These are phyloP conservation scores for Aspergillus ustus DNA, from an alignment of 2,329 filamentous ascomycete species.

Conservation along the genomic window DNA sequence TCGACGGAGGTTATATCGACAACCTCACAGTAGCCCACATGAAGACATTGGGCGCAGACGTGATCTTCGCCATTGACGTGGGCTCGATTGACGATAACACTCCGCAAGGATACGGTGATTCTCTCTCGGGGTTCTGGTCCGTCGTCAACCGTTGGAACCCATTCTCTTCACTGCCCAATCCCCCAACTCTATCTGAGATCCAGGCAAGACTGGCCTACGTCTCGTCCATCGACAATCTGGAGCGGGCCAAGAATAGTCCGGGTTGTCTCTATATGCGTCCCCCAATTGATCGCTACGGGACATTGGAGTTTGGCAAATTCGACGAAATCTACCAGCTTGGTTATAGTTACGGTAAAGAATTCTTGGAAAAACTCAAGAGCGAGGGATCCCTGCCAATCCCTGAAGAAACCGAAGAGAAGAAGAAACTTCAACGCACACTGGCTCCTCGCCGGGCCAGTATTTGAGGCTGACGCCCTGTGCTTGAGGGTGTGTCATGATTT, in stretches of 20 bases:
- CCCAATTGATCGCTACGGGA: slow-evolving; percentile 90
- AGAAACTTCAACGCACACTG: slow-evolving; percentile 76
- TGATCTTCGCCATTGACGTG: slow-evolving; percentile 95
- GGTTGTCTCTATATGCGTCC: slow-evolving; percentile 97
- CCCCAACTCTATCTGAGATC: slow-evolving; percentile 92
- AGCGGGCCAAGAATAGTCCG: slow-evolving; percentile 86
- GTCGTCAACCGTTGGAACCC: slow-evolving; percentile 97
- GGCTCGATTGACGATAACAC: slow-evolving; percentile 89
- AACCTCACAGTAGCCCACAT: slow-evolving; percentile 97
- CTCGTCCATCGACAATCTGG: slow-evolving; percentile 89
- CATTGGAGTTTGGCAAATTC: slow-evolving; percentile 94
- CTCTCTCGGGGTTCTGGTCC: slow-evolving; percentile 92
- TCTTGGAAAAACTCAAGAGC: slow-evolving; percentile 74
- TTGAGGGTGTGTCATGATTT: slow-evolving; percentile 2
- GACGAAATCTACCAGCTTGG: slow-evolving; percentile 94
- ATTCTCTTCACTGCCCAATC: slow-evolving; percentile 85
- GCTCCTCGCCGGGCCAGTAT: slow-evolving; percentile 80
- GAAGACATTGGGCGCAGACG: slow-evolving; percentile 89
- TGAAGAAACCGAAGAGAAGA: slow-evolving; percentile 77
- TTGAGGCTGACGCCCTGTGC: slow-evolving; percentile 17
- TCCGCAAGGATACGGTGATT: slow-evolving; percentile 91
- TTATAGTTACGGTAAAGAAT: slow-evolving; percentile 83
- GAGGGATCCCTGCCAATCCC: slow-evolving; percentile 74
- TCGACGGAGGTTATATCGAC: slow-evolving; percentile 96
- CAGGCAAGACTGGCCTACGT: slow-evolving; percentile 95